These are phyloP conservation scores for Boletus smithii DNA, from an alignment of 1,284 basidiomycete species.

Conservation along the genomic window DNA sequence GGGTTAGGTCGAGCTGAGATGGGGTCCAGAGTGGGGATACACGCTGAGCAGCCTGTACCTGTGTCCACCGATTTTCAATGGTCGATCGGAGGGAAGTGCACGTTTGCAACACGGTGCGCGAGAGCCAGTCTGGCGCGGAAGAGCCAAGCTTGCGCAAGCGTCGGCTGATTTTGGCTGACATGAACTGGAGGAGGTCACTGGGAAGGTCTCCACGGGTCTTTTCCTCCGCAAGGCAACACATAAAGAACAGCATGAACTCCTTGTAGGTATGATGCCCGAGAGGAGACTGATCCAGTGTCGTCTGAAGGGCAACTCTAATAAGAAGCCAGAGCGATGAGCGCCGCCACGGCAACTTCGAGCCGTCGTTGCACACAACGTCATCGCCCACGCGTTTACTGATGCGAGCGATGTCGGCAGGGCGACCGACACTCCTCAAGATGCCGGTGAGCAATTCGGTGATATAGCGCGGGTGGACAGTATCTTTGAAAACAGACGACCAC, in stretches of 20 bases:
- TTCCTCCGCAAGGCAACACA: slow-evolving; percentile 30
- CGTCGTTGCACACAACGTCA: not conserved
- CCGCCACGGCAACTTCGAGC: too few species aligned
- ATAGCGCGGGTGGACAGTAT: slow-evolving; percentile 30
- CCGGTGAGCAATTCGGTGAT: slow-evolving; percentile 35
- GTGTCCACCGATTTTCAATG: too few species aligned
- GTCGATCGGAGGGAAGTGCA: slow-evolving; percentile 2
- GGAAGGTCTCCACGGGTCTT: slow-evolving; percentile 20
- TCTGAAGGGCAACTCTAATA: not conserved
- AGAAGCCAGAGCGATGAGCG: too few species aligned
- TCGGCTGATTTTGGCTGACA: not conserved
- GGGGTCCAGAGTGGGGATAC: too few species aligned
- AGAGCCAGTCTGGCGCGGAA: slow-evolving; percentile 2
- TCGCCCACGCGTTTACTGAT: not conserved
- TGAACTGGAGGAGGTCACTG: slow-evolving; percentile 25
- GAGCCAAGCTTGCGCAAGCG: slow-evolving; percentile 36
- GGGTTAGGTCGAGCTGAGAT: too few species aligned
- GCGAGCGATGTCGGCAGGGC: slow-evolving; percentile 17
- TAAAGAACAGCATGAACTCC: slow-evolving; percentile 1
- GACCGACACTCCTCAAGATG: slow-evolving; percentile 29
- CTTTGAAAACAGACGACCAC: slow-evolving; percentile 22
- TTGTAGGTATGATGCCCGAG: not conserved
- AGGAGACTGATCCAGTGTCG: not conserved
- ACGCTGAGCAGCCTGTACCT: too few species aligned
- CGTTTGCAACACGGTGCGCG: not conserved